Percentiles rank a stretch among this genome's conserved stretches.
Conservation (phyloP, 208 protist genomes). For the Phytomonas serpens region DNA sequence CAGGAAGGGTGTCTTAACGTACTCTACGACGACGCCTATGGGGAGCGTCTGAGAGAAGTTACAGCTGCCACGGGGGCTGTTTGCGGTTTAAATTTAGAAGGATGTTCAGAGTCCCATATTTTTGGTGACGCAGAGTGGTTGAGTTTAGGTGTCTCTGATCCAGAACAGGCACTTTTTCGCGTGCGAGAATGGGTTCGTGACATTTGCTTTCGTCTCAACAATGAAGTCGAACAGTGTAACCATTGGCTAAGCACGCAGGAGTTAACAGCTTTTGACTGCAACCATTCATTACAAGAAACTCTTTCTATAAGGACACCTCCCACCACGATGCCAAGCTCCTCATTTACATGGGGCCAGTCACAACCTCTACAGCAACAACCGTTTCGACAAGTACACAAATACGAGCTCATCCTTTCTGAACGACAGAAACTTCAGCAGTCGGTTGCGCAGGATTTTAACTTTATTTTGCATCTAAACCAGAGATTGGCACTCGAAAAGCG, state of each 20-base stretch:
- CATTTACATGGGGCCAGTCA: slow-evolving; percentile 1
- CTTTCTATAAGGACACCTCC: slow-evolving; percentile 16
- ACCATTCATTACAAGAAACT: slow-evolving; percentile 48
- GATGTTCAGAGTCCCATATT: neutral
- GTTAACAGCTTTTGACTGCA: slow-evolving; percentile 47
- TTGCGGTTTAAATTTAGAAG: neutral
- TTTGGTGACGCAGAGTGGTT: slow-evolving; percentile 4
- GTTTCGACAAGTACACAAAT: neutral
- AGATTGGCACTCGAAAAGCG: slow-evolving; percentile 52
- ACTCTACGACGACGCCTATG: neutral
- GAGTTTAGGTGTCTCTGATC: slow-evolving; percentile 33
- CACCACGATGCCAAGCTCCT: slow-evolving; percentile 2
- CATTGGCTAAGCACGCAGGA: slow-evolving; percentile 44
- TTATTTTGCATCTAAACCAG: slow-evolving; percentile 43
- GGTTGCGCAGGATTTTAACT: slow-evolving; percentile 37
- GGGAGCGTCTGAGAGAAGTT: neutral
- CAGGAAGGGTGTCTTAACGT: neutral
- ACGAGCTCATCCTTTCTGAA: neutral
- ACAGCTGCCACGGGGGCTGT: neutral
- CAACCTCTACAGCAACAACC: slow-evolving; percentile 4
- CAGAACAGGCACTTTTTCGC: slow-evolving; percentile 35
- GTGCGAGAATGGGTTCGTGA: slow-evolving; percentile 52
- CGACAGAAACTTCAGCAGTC: slow-evolving; percentile 15
- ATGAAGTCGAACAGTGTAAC: slow-evolving; percentile 55
- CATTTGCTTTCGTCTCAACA: slow-evolving; percentile 36